Evolutionary conservation across 1,139 yeast species (phyloP).

Genomic region (Yamadazyma buinensis): DNA sequence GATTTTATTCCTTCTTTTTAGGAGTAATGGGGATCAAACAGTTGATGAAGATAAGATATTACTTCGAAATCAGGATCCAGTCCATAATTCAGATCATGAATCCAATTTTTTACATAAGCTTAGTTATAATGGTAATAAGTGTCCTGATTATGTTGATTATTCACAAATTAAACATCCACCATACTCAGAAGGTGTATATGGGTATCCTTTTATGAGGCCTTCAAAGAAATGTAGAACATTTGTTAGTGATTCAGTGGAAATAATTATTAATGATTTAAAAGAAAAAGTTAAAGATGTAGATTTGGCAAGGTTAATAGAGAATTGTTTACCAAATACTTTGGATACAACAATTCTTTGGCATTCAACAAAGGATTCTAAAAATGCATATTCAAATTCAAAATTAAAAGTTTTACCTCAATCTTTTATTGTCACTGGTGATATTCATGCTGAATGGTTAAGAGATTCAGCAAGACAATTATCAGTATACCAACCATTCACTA

Average conservation of each 20-base stretch:
- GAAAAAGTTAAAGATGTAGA: conserved; percentile 55
- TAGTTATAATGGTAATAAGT: conserved; percentile 13
- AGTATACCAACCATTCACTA: conserved; percentile 63
- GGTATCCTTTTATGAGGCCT: conserved; percentile 76
- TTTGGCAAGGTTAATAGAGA: conserved; percentile 71
- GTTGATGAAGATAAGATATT: no score
- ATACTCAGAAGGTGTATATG: conserved; percentile 41
- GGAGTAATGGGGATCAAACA: background rate
- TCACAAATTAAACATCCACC: conserved; percentile 47
- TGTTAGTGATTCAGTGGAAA: conserved; percentile 57
- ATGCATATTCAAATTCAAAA: conserved; percentile 9
- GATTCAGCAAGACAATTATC: conserved; percentile 84
- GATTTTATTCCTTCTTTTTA: background rate
- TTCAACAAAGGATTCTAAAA: conserved; percentile 4
- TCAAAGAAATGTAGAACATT: conserved; percentile 70
- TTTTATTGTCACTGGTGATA: conserved; percentile 86
- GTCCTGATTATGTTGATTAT: conserved; percentile 43
- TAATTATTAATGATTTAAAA: conserved; percentile 52
- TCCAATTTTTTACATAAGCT: background rate
- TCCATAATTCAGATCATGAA: no score
- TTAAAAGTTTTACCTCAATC: conserved; percentile 22
- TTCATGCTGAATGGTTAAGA: conserved; percentile 86
- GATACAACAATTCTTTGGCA: conserved; percentile 88
- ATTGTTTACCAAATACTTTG: conserved; percentile 81
- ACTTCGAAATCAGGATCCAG: no score